These are phyloP conservation scores for Ganoderma sinense DNA, from an alignment of 1,284 basidiomycete genomes.

Conservation along the genomic window DNA sequence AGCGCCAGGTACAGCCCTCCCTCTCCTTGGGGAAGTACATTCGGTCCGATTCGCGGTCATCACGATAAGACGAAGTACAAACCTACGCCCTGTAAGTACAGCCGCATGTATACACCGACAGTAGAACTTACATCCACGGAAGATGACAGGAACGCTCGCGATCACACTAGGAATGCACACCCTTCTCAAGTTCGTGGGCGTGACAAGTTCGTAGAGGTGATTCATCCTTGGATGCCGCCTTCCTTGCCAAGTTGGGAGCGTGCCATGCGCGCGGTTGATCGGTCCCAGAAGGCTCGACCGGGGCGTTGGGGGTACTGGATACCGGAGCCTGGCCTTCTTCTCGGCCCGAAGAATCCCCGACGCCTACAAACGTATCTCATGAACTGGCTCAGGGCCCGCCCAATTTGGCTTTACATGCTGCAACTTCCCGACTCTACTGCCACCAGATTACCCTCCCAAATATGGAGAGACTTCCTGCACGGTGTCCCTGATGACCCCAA, in stretches of 20 bases:
- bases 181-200: slow-evolving; percentile 3
- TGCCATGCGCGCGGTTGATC: slow-evolving; percentile 6
- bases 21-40: background rate
- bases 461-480: slow-evolving; percentile 17
- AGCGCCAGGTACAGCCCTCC: background rate
- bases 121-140: background rate
- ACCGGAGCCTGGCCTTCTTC: slow-evolving; percentile 13
- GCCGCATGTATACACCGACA: background rate
- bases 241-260: background rate
- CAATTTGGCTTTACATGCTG: slow-evolving; percentile 17
- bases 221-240: slow-evolving; percentile 14
- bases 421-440: background rate
- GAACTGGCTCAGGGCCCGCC: slow-evolving; percentile 10
- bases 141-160: background rate
- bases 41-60: background rate
- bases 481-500: background rate
- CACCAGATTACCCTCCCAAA: background rate
- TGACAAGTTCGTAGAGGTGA: slow-evolving; percentile 14
- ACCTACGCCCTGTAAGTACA: background rate
- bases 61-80: background rate
- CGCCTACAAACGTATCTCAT: slow-evolving; percentile 8
- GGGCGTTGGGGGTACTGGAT: slow-evolving; percentile 19
- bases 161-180: background rate
- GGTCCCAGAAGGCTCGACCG: background rate
- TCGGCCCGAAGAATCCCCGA: background rate